Evolutionary conservation across 306 rosid species (phyloP).

Genomic region (Macrotyloma uniflorum): DNA sequence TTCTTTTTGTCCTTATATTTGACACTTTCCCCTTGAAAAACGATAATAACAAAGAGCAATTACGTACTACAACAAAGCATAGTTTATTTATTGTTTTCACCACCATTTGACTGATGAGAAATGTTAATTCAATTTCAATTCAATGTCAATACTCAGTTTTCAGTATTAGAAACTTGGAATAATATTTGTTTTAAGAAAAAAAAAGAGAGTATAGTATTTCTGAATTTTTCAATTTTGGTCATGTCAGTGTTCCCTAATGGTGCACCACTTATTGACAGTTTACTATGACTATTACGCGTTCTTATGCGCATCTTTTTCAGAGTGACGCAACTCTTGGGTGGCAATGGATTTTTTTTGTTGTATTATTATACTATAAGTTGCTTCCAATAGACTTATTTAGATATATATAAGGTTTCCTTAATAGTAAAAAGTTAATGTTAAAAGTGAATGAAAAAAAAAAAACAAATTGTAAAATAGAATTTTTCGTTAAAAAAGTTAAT

Average conservation of each 20-base stretch:
- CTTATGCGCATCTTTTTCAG: not conserved
- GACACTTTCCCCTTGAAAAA: not conserved
- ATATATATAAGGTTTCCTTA: too few species aligned
- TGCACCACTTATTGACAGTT: not conserved
- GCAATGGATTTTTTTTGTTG: not conserved
- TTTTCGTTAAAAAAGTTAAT: too few species aligned
- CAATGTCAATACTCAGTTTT: not conserved
- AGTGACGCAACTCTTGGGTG: constrained; percentile 15
- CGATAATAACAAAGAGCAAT: not conserved
- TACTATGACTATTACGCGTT: constrained; percentile 21
- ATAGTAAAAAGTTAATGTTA: too few species aligned
- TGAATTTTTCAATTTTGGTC: not conserved
- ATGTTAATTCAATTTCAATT: not conserved
- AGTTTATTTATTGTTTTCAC: not conserved
- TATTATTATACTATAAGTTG: too few species aligned
- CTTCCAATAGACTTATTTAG: too few species aligned
- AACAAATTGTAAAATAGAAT: too few species aligned
- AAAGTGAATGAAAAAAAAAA: too few species aligned
- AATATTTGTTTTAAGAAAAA: not conserved
- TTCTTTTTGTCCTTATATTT: not conserved
- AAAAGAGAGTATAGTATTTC: not conserved
- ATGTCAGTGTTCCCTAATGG: not conserved
- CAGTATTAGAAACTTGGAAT: not conserved
- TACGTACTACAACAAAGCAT: not conserved
- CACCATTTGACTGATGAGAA: constrained; percentile 3